Conservation (phyloP, 2,329 filamentous ascomycete species). For the Capronia coronata region DNA sequence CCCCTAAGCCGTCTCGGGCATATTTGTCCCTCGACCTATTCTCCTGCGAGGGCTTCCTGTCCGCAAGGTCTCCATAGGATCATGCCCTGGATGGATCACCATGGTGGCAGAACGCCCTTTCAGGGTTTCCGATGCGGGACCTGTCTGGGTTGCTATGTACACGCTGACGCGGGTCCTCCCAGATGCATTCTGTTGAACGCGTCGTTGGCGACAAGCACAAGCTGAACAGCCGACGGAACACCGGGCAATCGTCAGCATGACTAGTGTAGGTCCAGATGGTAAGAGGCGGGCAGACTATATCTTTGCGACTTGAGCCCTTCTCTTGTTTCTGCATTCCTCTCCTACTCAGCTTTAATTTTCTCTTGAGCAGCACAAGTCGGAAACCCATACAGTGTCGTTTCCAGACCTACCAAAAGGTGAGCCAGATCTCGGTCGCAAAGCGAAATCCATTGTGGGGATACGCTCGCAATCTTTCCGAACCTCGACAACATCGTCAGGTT, state of each 20-base stretch:
- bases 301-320: constrained; percentile 4
- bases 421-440: not conserved
- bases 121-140: not conserved
- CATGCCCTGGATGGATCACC: constrained; percentile 2
- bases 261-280: constrained; percentile 1
- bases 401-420: not conserved
- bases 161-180: constrained; percentile 10
- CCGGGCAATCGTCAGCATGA: constrained; percentile 4
- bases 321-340: constrained; percentile 11
- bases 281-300: constrained; percentile 8
- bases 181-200: constrained; percentile 8
- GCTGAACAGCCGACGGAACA: constrained; percentile 2
- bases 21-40: constrained; percentile 9
- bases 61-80: not conserved
- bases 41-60: not conserved
- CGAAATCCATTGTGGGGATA: not conserved
- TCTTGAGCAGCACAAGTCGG: too few relatives aligned
- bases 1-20: constrained; percentile 18
- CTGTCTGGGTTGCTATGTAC: not conserved
- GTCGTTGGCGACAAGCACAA: constrained; percentile 8
- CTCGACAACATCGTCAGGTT: not conserved
- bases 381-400: too few relatives aligned
- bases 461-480: not conserved
- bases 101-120: constrained; percentile 1
- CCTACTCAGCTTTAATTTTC: constrained; percentile 8